Percentiles rank a stretch among this genome's conserved stretches.
Evolutionary conservation across 768 basidiomycete genomes (phyloP).

Genomic region (Auricularia sp.): DNA sequence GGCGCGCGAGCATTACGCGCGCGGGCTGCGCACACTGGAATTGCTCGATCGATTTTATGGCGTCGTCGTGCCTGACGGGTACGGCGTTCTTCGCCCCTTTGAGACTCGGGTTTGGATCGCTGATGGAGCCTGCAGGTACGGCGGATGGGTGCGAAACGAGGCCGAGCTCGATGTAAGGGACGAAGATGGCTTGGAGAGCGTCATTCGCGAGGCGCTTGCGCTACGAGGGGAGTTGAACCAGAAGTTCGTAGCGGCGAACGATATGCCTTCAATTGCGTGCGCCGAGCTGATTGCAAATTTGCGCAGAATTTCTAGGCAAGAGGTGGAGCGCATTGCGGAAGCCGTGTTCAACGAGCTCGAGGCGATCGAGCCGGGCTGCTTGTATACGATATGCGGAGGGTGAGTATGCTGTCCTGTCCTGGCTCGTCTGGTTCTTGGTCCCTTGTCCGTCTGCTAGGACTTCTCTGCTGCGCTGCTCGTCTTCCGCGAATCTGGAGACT

Average conservation of each 20-base stretch:
- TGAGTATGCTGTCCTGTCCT: conserved; percentile 21
- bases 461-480: conserved; percentile 3
- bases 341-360: conserved; percentile 61
- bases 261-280: too few relatives aligned
- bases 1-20: conserved; percentile 54
- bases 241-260: conserved; percentile 25
- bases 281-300: neutral
- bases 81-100: conserved; percentile 16
- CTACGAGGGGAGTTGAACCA: conserved; percentile 47
- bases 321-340: conserved; percentile 69
- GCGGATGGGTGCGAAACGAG: conserved; percentile 5
- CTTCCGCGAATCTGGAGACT: too few relatives aligned
- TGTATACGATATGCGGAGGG: conserved; percentile 77
- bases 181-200: conserved; percentile 17
- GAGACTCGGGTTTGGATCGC: conserved; percentile 8
- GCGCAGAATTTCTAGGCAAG: conserved; percentile 57
- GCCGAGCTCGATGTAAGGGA: conserved; percentile 12
- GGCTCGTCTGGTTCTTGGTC: too few relatives aligned
- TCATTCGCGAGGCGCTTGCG: conserved; percentile 49
- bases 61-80: conserved; percentile 21
- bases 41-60: conserved; percentile 64
- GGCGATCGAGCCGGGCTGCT: conserved; percentile 52
- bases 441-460: too few relatives aligned
- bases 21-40: conserved; percentile 55
- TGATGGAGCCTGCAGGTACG: conserved; percentile 3